Base-by-base conservation (phyloP, 139 green algal genomes). In the Spirogloea muscicola region DNA sequence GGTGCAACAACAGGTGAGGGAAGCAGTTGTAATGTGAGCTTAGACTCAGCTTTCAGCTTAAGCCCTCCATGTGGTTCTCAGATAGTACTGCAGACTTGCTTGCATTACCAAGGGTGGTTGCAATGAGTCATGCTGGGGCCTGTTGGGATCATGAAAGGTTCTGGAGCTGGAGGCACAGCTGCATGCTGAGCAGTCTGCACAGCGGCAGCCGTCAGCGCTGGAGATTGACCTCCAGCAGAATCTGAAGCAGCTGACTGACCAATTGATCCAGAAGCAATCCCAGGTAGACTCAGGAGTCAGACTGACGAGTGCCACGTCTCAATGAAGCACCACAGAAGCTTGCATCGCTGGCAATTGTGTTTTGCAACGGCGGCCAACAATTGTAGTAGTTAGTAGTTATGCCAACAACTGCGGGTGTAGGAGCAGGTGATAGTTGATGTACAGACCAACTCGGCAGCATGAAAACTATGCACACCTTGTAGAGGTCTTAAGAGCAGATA, bases 211-310 rank as follows among this genome's bases (percentile, higher is more conserved):
- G 27, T 62, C 37, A 21, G 63, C 60, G 39, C 27, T 62, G 37
- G 63, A 72, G 49, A 38, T 7, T 5, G 63, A 72, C 27, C 49
- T 72, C 4, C 39, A 72, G 33, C 63, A 13, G 48, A 6, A 40
- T n/a, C 63, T 72, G 16, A 62, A 72, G 49, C 36, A 63, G 7
- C 63, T 72, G 3, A 72, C 49, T 3, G 39, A 72, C 63, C 63
- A 72, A 33, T 40, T 72, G 27, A 72, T 72, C 39, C 63, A 72
- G 39, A 72, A 72, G 49, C 63, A 72, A 16, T 31, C 37, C 42
- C 43, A 51, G 43, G 43, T 51, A 10, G 10, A 13, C 43, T 13
- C 43, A 13, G 10, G 13, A 13, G 13, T 13, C 43, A 25, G 43
- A 51, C 43, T 13, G 10, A 51, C 10, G 10, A 10, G 43, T 51